phyloP scores from a whole-genome alignment of 2,329 filamentous ascomycete species.

The Remersonia thermophila region DNA sequence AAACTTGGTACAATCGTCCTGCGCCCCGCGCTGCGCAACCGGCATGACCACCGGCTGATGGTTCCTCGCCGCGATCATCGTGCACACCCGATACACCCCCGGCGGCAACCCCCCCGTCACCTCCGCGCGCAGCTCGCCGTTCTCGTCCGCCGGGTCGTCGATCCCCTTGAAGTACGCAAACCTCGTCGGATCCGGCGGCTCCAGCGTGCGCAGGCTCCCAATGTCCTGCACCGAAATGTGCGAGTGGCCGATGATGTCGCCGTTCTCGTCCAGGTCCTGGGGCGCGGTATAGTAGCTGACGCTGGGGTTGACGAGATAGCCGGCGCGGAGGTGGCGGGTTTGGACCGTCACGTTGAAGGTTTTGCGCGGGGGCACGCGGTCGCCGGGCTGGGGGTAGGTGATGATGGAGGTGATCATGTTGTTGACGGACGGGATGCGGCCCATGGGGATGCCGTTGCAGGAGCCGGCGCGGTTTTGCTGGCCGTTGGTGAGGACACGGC shows the following conservation, averaged over 20 bases:
- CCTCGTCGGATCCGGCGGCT: slow-evolving; percentile 23
- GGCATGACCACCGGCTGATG: slow-evolving; percentile 48
- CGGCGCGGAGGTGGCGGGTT: slow-evolving; percentile 36
- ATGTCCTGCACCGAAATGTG: slow-evolving; percentile 42
- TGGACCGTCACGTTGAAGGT: slow-evolving; percentile 37
- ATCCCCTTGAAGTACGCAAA: slow-evolving; percentile 49
- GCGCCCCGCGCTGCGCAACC: slow-evolving; percentile 39
- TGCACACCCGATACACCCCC: slow-evolving; percentile 39
- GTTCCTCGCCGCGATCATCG: slow-evolving; percentile 37
- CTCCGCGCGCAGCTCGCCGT: slow-evolving; percentile 31
- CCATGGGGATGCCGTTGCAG: slow-evolving; percentile 48
- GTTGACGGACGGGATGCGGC: slow-evolving; percentile 35
- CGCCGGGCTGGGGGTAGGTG: slow-evolving; percentile 29
- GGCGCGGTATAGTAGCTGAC: slow-evolving; percentile 43
- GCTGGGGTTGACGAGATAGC: slow-evolving; percentile 41
- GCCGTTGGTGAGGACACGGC: slow-evolving; percentile 43
- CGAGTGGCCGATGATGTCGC: slow-evolving; percentile 31
- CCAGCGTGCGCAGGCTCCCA: slow-evolving; percentile 22
- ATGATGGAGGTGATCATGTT: slow-evolving; percentile 46
- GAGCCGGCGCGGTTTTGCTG: slow-evolving; percentile 36
- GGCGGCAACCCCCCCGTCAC: slow-evolving; percentile 34
- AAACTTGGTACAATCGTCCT: slow-evolving; percentile 41
- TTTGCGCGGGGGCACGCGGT: slow-evolving; percentile 26
- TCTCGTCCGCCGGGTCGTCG: slow-evolving; percentile 36
- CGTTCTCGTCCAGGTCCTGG: slow-evolving; percentile 33